phyloP scores from a whole-genome alignment of 2,329 filamentous ascomycete genomes.

The Ceratocystis albifundus region DNA sequence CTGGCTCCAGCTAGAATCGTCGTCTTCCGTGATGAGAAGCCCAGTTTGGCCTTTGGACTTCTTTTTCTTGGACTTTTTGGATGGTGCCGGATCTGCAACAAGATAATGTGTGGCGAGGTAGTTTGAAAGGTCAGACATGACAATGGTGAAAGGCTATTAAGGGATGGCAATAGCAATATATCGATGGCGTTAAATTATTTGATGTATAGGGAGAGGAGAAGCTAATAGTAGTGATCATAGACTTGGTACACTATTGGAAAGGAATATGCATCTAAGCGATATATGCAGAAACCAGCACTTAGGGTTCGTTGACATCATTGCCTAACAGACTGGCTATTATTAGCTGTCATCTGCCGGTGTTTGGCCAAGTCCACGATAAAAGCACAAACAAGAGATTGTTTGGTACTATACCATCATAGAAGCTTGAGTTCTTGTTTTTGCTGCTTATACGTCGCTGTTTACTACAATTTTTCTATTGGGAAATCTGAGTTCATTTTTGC shows the following conservation, averaged over 20 bases:
- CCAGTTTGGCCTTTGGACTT: constrained; percentile 36
- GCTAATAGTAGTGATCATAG: neutral
- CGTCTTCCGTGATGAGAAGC: constrained; percentile 54
- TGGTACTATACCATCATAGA: no score
- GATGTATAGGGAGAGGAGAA: neutral
- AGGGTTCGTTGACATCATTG: neutral
- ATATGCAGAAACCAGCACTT: neutral
- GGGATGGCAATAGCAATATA: neutral
- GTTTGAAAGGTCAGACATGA: constrained; percentile 51
- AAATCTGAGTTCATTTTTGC: no score
- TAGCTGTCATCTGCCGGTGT: no score
- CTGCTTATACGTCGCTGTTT: no score
- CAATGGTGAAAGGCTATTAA: neutral
- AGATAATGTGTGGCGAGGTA: constrained; percentile 92
- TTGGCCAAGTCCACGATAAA: no score
- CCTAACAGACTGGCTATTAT: no score
- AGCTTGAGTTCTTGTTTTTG: no score
- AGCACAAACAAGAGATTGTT: no score
- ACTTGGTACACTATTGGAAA: neutral
- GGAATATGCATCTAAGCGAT: neutral
- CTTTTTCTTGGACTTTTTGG: constrained; percentile 56
- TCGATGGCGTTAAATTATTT: neutral
- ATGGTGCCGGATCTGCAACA: constrained; percentile 43
- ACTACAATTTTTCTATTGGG: no score
- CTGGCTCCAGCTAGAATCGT: constrained; percentile 43